Conservation (phyloP, 306 rosid genomes). For the Vigna trinervia region DNA sequence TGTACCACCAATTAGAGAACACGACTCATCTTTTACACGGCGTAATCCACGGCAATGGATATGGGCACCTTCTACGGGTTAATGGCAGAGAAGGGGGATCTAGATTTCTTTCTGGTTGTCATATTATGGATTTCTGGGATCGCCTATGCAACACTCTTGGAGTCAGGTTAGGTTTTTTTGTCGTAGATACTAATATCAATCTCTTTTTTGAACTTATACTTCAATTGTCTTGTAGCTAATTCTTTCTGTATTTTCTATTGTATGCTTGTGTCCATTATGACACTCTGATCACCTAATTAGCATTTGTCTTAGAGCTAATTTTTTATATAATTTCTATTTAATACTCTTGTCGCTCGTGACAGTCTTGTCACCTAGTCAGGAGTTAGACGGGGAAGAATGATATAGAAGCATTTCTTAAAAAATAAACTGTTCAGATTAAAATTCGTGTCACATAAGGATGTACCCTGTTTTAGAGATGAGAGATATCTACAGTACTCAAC, state of each 20-base stretch:
- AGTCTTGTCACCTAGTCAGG: conserved; percentile 4
- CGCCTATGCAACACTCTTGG: conserved; percentile 87
- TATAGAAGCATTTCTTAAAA: not conserved
- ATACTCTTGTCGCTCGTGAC: not conserved
- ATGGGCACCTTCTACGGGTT: conserved; percentile 94
- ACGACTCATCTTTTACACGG: conserved; percentile 92
- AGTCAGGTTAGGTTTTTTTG: conserved; percentile 68
- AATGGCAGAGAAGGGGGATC: conserved; percentile 99
- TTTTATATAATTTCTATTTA: not conserved
- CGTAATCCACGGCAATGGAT: conserved; percentile 93
- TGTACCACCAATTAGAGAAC: conserved; percentile 86
- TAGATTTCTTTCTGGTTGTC: conserved; percentile 77
- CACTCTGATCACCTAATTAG: not conserved
- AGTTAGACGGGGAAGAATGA: conserved; percentile 12
- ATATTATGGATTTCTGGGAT: conserved; percentile 97
- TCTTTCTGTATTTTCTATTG: conserved; percentile 16
- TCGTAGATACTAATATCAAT: not conserved
- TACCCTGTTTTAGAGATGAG: conserved; percentile 9
- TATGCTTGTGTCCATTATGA: not conserved
- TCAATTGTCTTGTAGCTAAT: conserved; percentile 23
- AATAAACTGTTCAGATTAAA: conserved; percentile 22
- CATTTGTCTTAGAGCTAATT: conserved; percentile 26
- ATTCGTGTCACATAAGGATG: conserved; percentile 23
- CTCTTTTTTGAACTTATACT: not conserved
- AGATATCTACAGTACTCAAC: conserved; percentile 1